These are phyloP conservation scores for Phytophthora palmivora DNA, from an alignment of 352 stramenopile genomes.

Conservation along the genomic window DNA sequence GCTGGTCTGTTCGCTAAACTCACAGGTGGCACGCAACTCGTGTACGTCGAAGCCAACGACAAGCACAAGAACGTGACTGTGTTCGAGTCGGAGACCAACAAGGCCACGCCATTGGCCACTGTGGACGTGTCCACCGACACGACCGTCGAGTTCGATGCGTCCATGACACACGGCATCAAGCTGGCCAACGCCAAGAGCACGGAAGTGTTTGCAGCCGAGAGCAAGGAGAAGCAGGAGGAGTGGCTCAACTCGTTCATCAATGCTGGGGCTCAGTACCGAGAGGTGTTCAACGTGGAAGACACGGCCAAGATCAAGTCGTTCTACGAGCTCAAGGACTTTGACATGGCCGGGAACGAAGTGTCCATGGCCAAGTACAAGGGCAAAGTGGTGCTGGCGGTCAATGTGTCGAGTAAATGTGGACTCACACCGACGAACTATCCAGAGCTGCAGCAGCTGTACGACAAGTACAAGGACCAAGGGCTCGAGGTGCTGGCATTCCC, in stretches of 20 bases:
- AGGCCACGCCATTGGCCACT: slow-evolving; percentile 24
- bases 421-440: slow-evolving; percentile 89
- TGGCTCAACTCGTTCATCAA: slow-evolving; percentile 63
- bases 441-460: slow-evolving; percentile 76
- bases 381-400: slow-evolving; percentile 75
- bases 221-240: slow-evolving; percentile 52
- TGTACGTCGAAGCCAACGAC: slow-evolving; percentile 54
- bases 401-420: slow-evolving; percentile 88
- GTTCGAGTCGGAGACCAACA: slow-evolving; percentile 51
- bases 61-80: slow-evolving; percentile 50
- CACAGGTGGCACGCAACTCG: slow-evolving; percentile 36
- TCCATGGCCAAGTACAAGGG: slow-evolving; percentile 74
- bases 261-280: slow-evolving; percentile 52
- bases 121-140: slow-evolving; percentile 39
- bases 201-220: slow-evolving; percentile 44
- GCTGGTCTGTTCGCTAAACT: slow-evolving; percentile 31
- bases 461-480: slow-evolving; percentile 72
- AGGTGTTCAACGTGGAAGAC: slow-evolving; percentile 46
- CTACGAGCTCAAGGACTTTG: slow-evolving; percentile 82
- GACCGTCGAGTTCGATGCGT: slow-evolving; percentile 44
- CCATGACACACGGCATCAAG: slow-evolving; percentile 49
- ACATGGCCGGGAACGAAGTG: slow-evolving; percentile 75
- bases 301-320: slow-evolving; percentile 55
- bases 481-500: slow-evolving; percentile 85
- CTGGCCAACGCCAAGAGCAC: slow-evolving; percentile 40